Evolutionary conservation across 169 alveolate genomes (phyloP).

Genomic region (Besnoitia besnoiti): DNA sequence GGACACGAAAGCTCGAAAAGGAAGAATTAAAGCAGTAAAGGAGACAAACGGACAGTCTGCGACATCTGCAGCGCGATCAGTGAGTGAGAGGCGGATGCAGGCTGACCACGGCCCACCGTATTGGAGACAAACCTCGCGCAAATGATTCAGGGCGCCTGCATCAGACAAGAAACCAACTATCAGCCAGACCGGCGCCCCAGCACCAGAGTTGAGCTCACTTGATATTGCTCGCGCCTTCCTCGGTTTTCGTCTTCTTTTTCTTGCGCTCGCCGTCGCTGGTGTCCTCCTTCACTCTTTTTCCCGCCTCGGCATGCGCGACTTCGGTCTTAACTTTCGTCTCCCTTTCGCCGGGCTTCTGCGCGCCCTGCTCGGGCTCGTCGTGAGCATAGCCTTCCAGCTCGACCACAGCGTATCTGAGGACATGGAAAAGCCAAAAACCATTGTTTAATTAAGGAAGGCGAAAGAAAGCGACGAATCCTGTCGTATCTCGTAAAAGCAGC

Average conservation of each 20-base stretch:
- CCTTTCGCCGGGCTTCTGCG: neutral
- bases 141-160: too few species aligned
- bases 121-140: too few species aligned
- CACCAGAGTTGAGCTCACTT: too few species aligned
- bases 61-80: too few species aligned
- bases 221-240: neutral
- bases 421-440: neutral
- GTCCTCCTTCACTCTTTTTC: neutral
- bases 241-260: neutral
- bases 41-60: too few species aligned
- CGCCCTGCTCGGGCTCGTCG: neutral
- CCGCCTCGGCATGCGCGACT: neutral
- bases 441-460: neutral
- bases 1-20: neutral
- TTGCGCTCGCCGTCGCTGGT: neutral
- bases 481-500: too few species aligned
- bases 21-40: neutral
- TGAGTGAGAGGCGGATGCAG: too few species aligned
- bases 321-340: neutral
- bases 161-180: too few species aligned
- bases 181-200: too few species aligned
- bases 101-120: too few species aligned
- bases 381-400: conserved; percentile 23
- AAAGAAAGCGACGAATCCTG: too few species aligned
- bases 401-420: conserved; percentile 19